phyloP scores from a whole-genome alignment of 345 rosid genomes.

The Orychophragmus violaceus region DNA sequence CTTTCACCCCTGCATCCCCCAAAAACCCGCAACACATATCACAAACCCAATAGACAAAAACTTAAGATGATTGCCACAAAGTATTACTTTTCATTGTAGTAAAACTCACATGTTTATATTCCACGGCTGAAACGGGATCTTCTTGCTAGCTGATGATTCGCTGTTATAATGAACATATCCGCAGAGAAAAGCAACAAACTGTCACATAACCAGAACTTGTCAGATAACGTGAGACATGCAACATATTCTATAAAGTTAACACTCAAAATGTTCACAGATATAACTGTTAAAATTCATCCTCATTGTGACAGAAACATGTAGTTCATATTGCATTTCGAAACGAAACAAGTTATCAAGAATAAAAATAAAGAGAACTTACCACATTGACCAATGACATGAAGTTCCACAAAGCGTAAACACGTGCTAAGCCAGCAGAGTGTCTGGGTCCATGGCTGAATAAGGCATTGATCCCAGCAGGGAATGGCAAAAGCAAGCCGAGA shows the following conservation, averaged over 20 bases:
- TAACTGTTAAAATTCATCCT: not conserved
- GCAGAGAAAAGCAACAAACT: slow-evolving; percentile 86
- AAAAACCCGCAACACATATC: not conserved
- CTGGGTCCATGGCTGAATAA: slow-evolving; percentile 96
- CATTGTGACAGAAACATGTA: not conserved
- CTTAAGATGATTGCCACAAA: not conserved
- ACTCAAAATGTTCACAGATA: not conserved
- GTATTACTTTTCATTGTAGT: not conserved
- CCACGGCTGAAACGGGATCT: slow-evolving; percentile 80
- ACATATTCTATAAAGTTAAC: slow-evolving; percentile 1
- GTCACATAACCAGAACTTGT: slow-evolving; percentile 29
- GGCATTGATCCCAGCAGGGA: slow-evolving; percentile 99
- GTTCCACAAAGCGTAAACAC: slow-evolving; percentile 94
- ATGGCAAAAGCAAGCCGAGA: slow-evolving; percentile 87
- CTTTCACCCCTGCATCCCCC: slow-evolving; percentile 86
- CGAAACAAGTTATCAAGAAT: not conserved
- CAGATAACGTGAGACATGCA: slow-evolving; percentile 13
- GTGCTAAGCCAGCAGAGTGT: slow-evolving; percentile 95
- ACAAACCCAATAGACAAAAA: not conserved
- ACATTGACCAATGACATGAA: slow-evolving; percentile 78
- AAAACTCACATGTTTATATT: slow-evolving; percentile 90
- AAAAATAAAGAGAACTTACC: slow-evolving; percentile 44
- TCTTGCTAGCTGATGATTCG: slow-evolving; percentile 62
- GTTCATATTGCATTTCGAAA: not conserved
- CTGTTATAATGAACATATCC: slow-evolving; percentile 73